Conservation (phyloP, 768 basidiomycete species). For the Kwoniella sp. region DNA sequence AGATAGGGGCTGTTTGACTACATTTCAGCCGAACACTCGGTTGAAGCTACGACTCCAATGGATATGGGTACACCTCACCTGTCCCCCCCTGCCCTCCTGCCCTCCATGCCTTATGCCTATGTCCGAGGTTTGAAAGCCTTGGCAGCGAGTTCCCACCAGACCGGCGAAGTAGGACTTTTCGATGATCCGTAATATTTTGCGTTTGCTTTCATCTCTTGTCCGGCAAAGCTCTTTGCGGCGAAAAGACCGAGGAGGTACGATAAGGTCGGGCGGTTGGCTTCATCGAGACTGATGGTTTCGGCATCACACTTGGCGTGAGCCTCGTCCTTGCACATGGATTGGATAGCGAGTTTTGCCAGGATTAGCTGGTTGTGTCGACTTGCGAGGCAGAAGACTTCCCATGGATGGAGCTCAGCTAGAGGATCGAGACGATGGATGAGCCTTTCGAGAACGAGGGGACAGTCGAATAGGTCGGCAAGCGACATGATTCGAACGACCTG, state of each 20-base stretch:
- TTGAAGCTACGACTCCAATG: too few relatives aligned
- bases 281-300: neutral
- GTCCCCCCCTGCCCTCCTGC: too few relatives aligned
- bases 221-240: neutral
- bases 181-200: neutral
- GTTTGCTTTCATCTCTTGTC: neutral
- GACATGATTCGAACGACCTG: neutral
- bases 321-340: neutral
- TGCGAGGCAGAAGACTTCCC: conserved; percentile 4
- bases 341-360: neutral
- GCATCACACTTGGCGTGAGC: neutral
- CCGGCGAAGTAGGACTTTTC: neutral
- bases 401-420: conserved; percentile 1
- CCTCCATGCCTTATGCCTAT: neutral
- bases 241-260: conserved; percentile 3
- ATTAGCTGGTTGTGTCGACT: neutral
- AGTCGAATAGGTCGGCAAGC: conserved; percentile 1
- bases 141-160: neutral
- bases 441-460: neutral
- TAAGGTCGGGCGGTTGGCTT: neutral
- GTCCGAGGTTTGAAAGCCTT: neutral
- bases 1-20: too few relatives aligned
- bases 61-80: too few relatives aligned
- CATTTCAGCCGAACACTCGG: too few relatives aligned
- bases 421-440: neutral